Evolutionary conservation across 176 grass and related monocot species (phyloP).

Genomic region (Elaeis guineensis): DNA sequence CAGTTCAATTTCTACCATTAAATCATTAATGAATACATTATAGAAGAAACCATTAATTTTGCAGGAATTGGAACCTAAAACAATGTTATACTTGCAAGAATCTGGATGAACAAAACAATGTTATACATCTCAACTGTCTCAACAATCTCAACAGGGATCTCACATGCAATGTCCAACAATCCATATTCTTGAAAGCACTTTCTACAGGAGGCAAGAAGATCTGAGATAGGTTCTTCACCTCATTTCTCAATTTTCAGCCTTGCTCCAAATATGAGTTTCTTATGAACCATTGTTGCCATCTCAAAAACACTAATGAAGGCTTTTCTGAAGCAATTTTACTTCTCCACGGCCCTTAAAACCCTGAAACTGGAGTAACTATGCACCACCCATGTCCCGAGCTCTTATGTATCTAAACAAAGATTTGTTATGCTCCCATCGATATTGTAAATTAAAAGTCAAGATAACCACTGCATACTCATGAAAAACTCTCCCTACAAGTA

Average conservation of each 20-base stretch:
- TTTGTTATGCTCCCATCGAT: background rate
- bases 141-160: conserved; percentile 36
- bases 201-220: conserved; percentile 68
- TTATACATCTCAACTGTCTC: conserved; percentile 19
- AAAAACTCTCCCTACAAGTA: too few relatives aligned
- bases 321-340: conserved; percentile 60
- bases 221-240: conserved; percentile 65
- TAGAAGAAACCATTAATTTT: too few relatives aligned
- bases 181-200: conserved; percentile 95
- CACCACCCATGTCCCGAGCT: conserved; percentile 57
- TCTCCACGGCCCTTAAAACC: conserved; percentile 76
- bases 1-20: too few relatives aligned
- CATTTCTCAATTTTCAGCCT: conserved; percentile 93
- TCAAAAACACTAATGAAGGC: conserved; percentile 80
- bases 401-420: conserved; percentile 82
- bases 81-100: conserved; percentile 4
- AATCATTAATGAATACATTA: too few relatives aligned
- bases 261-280: conserved; percentile 74
- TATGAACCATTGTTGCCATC: conserved; percentile 74
- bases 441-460: too few relatives aligned
- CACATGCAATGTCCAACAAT: conserved; percentile 59
- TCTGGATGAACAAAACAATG: conserved; percentile 12
- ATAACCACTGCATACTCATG: too few relatives aligned
- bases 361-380: conserved; percentile 80
- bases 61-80: too few relatives aligned